Evolutionary conservation across 2,329 filamentous ascomycete species (phyloP).

Genomic region (Colletotrichum limetticola): DNA sequence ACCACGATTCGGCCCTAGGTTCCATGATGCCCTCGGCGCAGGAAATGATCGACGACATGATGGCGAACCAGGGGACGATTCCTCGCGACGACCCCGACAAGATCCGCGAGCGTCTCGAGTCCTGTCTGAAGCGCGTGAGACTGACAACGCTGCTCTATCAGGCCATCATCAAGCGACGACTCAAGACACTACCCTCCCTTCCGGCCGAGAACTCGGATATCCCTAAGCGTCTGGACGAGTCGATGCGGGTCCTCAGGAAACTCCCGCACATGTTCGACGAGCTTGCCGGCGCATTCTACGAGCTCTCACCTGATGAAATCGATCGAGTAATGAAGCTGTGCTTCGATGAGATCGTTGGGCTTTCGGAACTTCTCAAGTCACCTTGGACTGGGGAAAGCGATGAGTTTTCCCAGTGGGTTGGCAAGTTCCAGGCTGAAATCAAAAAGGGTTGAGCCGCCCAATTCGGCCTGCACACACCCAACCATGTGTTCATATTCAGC

Average conservation of each 20-base stretch:
- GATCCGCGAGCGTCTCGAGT: conserved; percentile 74
- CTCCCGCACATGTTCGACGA: conserved; percentile 78
- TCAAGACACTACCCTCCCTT: conserved; percentile 67
- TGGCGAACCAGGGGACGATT: conserved; percentile 70
- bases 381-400: conserved; percentile 76
- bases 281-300: conserved; percentile 78
- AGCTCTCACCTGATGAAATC: conserved; percentile 68
- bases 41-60: conserved; percentile 74
- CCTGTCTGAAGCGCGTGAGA: conserved; percentile 71
- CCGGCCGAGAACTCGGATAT: conserved; percentile 46
- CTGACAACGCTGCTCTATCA: conserved; percentile 76
- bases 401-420: conserved; percentile 83
- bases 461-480: neutral
- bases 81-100: conserved; percentile 71
- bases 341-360: conserved; percentile 67
- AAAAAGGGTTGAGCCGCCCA: conserved; percentile 49
- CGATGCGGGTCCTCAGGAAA: conserved; percentile 64
- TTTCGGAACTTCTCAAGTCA: conserved; percentile 64
- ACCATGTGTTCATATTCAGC: conserved; percentile 6
- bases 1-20: conserved; percentile 51
- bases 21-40: conserved; percentile 53
- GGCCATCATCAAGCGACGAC: conserved; percentile 74
- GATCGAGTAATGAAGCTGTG: conserved; percentile 68
- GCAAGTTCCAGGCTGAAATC: conserved; percentile 64
- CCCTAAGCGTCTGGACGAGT: conserved; percentile 62